Base-by-base conservation (phyloP, 805 yeast genomes). In the Candida pseudoglaebosa region DNA sequence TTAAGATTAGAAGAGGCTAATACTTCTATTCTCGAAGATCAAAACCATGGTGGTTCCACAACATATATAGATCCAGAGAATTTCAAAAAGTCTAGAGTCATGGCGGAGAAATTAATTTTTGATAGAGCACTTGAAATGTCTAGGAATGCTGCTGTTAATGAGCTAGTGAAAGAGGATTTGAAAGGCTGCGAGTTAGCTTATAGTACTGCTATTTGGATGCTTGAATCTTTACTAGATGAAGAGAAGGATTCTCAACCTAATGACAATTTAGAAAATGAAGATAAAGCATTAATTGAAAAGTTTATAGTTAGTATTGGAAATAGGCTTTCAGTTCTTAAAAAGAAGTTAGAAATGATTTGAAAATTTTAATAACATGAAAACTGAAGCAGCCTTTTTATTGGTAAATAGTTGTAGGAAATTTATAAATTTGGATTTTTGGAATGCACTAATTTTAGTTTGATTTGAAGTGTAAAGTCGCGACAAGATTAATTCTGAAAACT, bases 81-180 rank as follows among this genome's bases (percentile, higher is more conserved):
- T 20, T 38, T 26, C 10, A 32, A 21, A 7, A 33, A 32, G 12
- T 38, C 38, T 16, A 49, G 56, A 38, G 71, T 80, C 5, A 73
- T 82, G 39, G 87, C 95, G 2, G 97, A 91, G 58, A 85, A 85
- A 54, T 70, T 90, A 47, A 78, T 90, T 18, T 93, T 91, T 62
- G 96, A 93, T 51, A 72, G 98, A 35, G 97, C 98, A 2, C 72
- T 91, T 53, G 98, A 91, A 53, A 86, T 90, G 69, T 85, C 96
- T 2, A 77, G 95, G 50, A 80, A 79, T 36, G 96, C 98, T 1
- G 98, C 98, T 0, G 82, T 84, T 40, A 80, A 83, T 56, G 99
- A 91, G 62, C 70, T 89, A 50, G 77, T 74, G 29, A 85, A 85
- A 32, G 83, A 78, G 39, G 89, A 83, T 53, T 57, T 85, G 36